These are phyloP conservation scores for Phytophthora podocarpi DNA, from an alignment of 352 stramenopile genomes.

Conservation along the genomic window DNA sequence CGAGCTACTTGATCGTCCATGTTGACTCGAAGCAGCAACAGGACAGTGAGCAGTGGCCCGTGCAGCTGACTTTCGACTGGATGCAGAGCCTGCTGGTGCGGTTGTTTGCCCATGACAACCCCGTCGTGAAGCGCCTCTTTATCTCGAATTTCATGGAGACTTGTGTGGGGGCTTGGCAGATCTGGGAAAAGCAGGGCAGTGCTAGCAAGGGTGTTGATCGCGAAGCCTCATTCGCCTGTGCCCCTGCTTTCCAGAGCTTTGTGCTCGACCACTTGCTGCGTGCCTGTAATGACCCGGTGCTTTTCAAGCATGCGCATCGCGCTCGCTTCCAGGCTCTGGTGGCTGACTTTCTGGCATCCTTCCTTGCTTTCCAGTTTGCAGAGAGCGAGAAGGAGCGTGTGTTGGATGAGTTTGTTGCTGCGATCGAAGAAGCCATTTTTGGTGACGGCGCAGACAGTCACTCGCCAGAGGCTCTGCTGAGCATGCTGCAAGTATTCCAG, in stretches of 20 bases:
- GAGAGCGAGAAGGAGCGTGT: slow-evolving; percentile 16
- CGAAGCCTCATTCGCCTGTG: slow-evolving; percentile 42
- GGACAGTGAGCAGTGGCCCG: slow-evolving; percentile 39
- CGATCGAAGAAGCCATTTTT: slow-evolving; percentile 60
- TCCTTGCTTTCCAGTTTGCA: slow-evolving; percentile 40
- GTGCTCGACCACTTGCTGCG: slow-evolving; percentile 57
- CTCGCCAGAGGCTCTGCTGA: slow-evolving; percentile 75
- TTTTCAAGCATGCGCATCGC: slow-evolving; percentile 70
- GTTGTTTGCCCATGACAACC: slow-evolving; percentile 80
- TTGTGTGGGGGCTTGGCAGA: slow-evolving; percentile 33
- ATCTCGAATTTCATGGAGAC: slow-evolving; percentile 71
- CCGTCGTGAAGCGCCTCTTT: slow-evolving; percentile 75
- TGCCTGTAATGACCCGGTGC: slow-evolving; percentile 67
- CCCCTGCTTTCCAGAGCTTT: slow-evolving; percentile 57
- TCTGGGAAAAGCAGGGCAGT: neutral
- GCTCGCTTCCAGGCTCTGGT: slow-evolving; percentile 42
- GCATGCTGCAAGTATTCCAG: slow-evolving; percentile 67
- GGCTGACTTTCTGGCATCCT: slow-evolving; percentile 43
- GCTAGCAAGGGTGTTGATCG: slow-evolving; percentile 16
- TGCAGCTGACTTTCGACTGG: slow-evolving; percentile 79
- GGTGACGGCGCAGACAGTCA: slow-evolving; percentile 50
- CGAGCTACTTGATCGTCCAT: slow-evolving; percentile 39
- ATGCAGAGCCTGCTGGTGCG: slow-evolving; percentile 72
- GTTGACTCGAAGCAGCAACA: neutral
- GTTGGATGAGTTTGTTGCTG: slow-evolving; percentile 37